Evolutionary conservation across 1,284 basidiomycete species (phyloP).

Genomic region (Ustilago cynodontis): DNA sequence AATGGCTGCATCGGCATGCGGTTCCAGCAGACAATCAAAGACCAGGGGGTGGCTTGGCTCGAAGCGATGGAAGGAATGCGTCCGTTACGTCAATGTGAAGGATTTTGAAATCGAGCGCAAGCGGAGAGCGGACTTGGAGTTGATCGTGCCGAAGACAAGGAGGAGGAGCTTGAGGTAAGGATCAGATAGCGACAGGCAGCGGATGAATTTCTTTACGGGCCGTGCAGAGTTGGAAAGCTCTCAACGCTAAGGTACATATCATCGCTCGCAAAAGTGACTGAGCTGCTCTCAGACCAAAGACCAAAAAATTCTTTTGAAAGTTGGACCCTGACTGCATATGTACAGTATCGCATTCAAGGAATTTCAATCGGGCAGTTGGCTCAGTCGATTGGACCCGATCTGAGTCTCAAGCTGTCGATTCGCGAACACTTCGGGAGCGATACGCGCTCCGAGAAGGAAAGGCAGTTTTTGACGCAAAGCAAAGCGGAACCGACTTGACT

Average conservation of each 20-base stretch:
- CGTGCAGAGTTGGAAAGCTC: constrained; percentile 4
- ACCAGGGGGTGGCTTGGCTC: neutral
- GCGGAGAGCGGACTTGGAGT: neutral
- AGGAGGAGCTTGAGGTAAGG: neutral
- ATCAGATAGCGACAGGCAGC: constrained; percentile 19
- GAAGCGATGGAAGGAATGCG: neutral
- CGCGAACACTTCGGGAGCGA: neutral
- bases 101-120: neutral
- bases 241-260: neutral
- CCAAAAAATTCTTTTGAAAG: neutral
- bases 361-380: constrained; percentile 1
- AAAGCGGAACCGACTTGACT: constrained; percentile 8
- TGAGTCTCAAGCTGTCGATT: neutral
- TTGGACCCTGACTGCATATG: constrained; percentile 40
- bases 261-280: neutral
- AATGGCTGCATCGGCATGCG: neutral
- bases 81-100: neutral
- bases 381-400: too few species aligned
- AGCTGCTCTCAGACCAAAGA: neutral
- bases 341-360: too few species aligned
- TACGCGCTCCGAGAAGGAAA: neutral
- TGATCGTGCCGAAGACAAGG: neutral
- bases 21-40: neutral
- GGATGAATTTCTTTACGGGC: constrained; percentile 12
- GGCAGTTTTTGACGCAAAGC: too few species aligned